phyloP scores from a whole-genome alignment of 805 yeast genomes.

The Metschnikowia matae region DNA sequence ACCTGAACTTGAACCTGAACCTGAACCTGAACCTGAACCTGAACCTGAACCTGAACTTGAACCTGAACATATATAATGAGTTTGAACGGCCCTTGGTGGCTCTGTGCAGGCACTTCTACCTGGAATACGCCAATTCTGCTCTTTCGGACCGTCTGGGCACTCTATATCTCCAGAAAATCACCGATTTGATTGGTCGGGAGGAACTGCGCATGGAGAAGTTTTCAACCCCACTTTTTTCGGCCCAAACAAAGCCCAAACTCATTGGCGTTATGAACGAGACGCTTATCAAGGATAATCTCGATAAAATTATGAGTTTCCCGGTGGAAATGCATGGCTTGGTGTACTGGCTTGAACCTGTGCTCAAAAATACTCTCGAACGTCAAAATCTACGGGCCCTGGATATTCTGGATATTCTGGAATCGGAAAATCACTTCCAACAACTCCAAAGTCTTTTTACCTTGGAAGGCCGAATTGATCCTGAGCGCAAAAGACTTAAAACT shows the following conservation, averaged over 20 bases:
- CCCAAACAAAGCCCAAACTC: conserved; percentile 50
- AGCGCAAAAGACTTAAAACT: conserved; percentile 45
- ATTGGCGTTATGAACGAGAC: conserved; percentile 54
- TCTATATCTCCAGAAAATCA: conserved; percentile 48
- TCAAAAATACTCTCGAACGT: conserved; percentile 9
- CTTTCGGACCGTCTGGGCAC: conserved; percentile 44
- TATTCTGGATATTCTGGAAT: no score
- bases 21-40: conserved; percentile 18
- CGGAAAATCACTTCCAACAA: conserved; percentile 27
- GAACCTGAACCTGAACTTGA: conserved; percentile 15
- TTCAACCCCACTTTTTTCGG: conserved; percentile 12
- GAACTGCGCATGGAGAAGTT: conserved; percentile 50
- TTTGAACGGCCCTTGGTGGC: conserved; percentile 65
- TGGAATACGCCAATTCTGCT: conserved; percentile 41
- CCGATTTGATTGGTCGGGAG: conserved; percentile 59
- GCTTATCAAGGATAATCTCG: conserved; percentile 54
- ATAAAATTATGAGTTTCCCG: conserved; percentile 45
- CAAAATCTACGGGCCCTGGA: background rate
- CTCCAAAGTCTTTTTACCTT: conserved; percentile 48
- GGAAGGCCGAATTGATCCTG: conserved; percentile 50
- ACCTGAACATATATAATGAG: conserved; percentile 53
- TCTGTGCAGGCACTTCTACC: conserved; percentile 55
- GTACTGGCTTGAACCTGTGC: conserved; percentile 50
- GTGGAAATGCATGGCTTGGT: conserved; percentile 54
- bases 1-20: conserved; percentile 29